phyloP scores from a whole-genome alignment of 1,284 basidiomycete species.

The Coniferiporia sulphurascens region DNA sequence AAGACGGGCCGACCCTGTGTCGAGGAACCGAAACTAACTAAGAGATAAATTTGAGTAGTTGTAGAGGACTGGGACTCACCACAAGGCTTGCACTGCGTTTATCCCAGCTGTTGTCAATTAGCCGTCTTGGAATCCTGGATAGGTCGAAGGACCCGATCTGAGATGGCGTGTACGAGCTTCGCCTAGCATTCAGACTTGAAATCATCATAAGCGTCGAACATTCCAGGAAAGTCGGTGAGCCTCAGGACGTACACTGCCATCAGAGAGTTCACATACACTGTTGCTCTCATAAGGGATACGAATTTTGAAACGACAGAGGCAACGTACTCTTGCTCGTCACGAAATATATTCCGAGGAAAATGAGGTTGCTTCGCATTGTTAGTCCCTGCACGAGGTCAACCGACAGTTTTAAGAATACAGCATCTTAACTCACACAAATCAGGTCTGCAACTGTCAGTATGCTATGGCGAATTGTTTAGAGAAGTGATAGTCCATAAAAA shows the following conservation, averaged over 20 bases:
- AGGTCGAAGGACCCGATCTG: constrained; percentile 5
- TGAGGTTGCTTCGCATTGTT: not conserved
- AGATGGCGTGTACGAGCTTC: not conserved
- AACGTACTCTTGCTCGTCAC: constrained; percentile 1
- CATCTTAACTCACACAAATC: not conserved
- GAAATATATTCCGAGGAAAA: constrained; percentile 3
- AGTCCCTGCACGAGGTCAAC: not conserved
- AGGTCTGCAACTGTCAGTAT: not conserved
- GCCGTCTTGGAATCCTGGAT: not conserved
- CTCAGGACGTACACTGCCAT: not conserved
- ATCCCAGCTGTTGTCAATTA: not conserved
- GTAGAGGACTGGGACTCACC: no score
- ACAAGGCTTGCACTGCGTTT: no score
- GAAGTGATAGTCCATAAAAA: not conserved
- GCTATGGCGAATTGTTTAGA: not conserved
- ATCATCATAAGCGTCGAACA: not conserved
- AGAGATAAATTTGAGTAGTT: not conserved
- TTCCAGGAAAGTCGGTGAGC: not conserved
- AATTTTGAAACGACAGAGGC: not conserved
- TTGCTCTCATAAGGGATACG: not conserved
- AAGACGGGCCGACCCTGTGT: not conserved
- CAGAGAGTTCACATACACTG: constrained; percentile 3
- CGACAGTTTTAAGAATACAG: not conserved
- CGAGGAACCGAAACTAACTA: not conserved
- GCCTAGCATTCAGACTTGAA: not conserved